Evolutionary conservation across 192 early-diverging fungal species (phyloP), one percentile per base, ranked within the genome.

Genomic region (Coemansia sp.): DNA sequence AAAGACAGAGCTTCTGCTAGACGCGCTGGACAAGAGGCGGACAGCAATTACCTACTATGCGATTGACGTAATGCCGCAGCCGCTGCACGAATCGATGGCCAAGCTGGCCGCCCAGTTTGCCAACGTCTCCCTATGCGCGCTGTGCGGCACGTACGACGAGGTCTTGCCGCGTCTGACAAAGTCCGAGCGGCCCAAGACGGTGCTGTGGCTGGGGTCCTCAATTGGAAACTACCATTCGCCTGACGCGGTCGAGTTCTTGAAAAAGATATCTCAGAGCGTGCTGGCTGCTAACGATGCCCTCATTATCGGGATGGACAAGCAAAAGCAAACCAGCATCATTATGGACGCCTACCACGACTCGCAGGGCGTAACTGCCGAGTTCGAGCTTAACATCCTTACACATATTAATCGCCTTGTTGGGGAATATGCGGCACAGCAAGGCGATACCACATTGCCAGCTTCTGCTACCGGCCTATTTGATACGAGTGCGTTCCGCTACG

Each of bases 131-230:
- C 82, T 91, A 34, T 64, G 84, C 11, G 94, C 92, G 5, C 73
- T 97, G 15, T 83, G 86, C 50, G 93, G 94, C 26, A 93, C 89
- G 5, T 97, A 97, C 58, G 89, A 95, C 21, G 86, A 94, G 59
- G 86, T 86, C 0, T 66, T 95, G 29, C 72, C 85, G 11, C 56
- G 62, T 31, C 83, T 83, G 21, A 60, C 69, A 11, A 62, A 79
- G 27, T 62, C 67, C 0, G 8, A 67, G 2, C 79, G 85, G 1
- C 85, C 75, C 8, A 92, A 90, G 64, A 83, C 83, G 4, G 64
- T 92, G 8, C 67, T 94, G 38, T 97, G 94, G 94, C 76, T 97
- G 22, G 94, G 94, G 0, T 89, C 86, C 2, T 93, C 90, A 0
- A 88, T 97, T 22, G 93, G 94, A 8, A 95, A 94, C 60, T 67